phyloP scores from a whole-genome alignment of 345 rosid species.

The Corymbia maculata region DNA sequence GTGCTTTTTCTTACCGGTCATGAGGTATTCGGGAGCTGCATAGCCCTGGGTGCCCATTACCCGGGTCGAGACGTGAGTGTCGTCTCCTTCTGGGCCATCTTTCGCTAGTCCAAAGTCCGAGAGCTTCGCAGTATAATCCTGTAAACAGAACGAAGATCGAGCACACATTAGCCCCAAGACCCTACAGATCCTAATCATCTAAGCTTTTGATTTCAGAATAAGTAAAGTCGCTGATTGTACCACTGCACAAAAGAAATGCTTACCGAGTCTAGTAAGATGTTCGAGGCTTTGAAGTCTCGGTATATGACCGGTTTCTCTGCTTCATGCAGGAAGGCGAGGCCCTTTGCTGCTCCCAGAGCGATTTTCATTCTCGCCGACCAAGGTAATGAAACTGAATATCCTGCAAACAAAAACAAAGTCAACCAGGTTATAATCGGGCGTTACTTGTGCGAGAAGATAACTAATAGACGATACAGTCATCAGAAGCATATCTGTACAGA shows the following conservation, averaged over 20 bases:
- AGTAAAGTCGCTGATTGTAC: background rate
- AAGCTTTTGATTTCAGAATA: background rate
- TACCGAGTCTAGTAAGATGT: slow-evolving; percentile 82
- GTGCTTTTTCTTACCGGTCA: slow-evolving; percentile 48
- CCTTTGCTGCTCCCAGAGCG: slow-evolving; percentile 92
- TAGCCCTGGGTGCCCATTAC: slow-evolving; percentile 98
- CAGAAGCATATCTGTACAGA: background rate
- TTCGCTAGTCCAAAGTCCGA: slow-evolving; percentile 91
- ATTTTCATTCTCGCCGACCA: slow-evolving; percentile 92
- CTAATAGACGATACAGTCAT: background rate
- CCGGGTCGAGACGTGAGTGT: slow-evolving; percentile 83
- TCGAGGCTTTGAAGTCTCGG: slow-evolving; percentile 85
- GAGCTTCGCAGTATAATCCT: slow-evolving; percentile 78
- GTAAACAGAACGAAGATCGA: background rate
- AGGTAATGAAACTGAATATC: slow-evolving; percentile 67
- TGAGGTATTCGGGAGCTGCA: slow-evolving; percentile 89
- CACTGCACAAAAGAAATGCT: background rate
- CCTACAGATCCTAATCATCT: background rate
- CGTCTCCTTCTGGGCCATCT: slow-evolving; percentile 95
- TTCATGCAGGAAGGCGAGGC: slow-evolving; percentile 83
- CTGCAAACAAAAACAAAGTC: slow-evolving; percentile 11
- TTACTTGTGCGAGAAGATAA: background rate
- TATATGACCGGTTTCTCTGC: slow-evolving; percentile 85
- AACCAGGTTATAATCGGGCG: background rate
- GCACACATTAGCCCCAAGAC: background rate